Evolutionary conservation across 1,284 basidiomycete genomes (phyloP).

Genomic region (Singerocomus inundabilis): DNA sequence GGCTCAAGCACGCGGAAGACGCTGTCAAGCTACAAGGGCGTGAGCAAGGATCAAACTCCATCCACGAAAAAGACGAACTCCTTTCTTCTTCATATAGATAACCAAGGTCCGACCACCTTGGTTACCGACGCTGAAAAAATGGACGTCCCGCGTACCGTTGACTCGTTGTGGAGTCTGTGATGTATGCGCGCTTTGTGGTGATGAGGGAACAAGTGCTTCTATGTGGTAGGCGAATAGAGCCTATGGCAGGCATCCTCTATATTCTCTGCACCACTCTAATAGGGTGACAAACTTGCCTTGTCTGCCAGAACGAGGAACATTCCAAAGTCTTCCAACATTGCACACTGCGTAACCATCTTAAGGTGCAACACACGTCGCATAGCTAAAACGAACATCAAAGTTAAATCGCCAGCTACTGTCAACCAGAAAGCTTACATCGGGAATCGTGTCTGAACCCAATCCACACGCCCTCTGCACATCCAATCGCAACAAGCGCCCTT

Average conservation of each 20-base stretch:
- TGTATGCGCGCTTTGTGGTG: conserved; percentile 59
- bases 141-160: conserved; percentile 85
- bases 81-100: conserved; percentile 95
- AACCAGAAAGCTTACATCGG: conserved; percentile 51
- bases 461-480: conserved; percentile 96
- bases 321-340: conserved; percentile 92
- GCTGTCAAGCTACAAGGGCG: conserved; percentile 62
- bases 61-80: conserved; percentile 50
- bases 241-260: conserved; percentile 33
- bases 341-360: conserved; percentile 89
- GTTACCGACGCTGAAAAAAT: conserved; percentile 92
- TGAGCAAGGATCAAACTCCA: background rate
- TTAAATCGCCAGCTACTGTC: background rate
- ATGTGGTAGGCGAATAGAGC: conserved; percentile 88
- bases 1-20: conserved; percentile 95
- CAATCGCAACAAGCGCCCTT: conserved; percentile 84
- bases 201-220: conserved; percentile 91
- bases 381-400: conserved; percentile 42
- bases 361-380: conserved; percentile 88
- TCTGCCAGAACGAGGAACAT: conserved; percentile 95
- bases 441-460: conserved; percentile 92
- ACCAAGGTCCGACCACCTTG: conserved; percentile 84
- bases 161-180: conserved; percentile 83
- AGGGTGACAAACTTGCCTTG: conserved; percentile 51
- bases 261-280: background rate